These are phyloP conservation scores for Exutisphaerella laricina DNA, from an alignment of 2,329 filamentous ascomycete genomes.

Conservation along the genomic window DNA sequence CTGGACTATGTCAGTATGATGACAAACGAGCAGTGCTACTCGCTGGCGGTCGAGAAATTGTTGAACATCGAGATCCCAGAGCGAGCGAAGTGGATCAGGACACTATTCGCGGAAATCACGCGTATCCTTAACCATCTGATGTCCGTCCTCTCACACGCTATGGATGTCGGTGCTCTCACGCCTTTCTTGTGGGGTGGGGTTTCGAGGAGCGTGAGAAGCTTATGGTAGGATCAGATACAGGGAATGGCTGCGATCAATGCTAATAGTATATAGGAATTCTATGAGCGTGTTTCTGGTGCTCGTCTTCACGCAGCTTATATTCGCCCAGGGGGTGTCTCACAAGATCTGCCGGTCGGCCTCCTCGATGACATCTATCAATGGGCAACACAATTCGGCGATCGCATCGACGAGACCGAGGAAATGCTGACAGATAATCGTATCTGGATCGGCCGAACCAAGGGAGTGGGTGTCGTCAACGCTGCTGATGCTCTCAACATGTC, in stretches of 20 bases:
- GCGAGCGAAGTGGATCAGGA: constrained; percentile 94
- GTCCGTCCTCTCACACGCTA: constrained; percentile 94
- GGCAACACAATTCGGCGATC: constrained; percentile 98
- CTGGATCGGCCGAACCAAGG: constrained; percentile 88
- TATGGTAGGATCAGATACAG: constrained; percentile 62
- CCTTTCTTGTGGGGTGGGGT: constrained; percentile 99
- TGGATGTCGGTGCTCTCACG: constrained; percentile 97
- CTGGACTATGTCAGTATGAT: constrained; percentile 99
- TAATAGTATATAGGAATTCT: constrained; percentile 72
- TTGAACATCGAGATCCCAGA: constrained; percentile 94
- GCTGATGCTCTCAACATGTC: constrained; percentile 94
- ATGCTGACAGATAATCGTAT: constrained; percentile 99
- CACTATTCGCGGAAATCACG: constrained; percentile 91
- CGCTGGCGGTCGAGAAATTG: constrained; percentile 93
- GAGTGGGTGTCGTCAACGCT: constrained; percentile 84
- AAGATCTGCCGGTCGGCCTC: constrained; percentile 88
- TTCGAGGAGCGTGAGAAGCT: constrained; percentile 99
- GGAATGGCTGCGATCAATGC: constrained; percentile 1
- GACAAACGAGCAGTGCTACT: constrained; percentile 99
- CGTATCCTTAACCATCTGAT: constrained; percentile 94
- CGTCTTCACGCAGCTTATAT: constrained; percentile 97
- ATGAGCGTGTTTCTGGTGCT: constrained; percentile 96
- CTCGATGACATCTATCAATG: constrained; percentile 99
- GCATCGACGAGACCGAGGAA: constrained; percentile 97
- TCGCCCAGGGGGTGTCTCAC: constrained; percentile 89